phyloP scores from a whole-genome alignment of 495 filamentous ascomycete species.

The Hyaloscypha variabilis region DNA sequence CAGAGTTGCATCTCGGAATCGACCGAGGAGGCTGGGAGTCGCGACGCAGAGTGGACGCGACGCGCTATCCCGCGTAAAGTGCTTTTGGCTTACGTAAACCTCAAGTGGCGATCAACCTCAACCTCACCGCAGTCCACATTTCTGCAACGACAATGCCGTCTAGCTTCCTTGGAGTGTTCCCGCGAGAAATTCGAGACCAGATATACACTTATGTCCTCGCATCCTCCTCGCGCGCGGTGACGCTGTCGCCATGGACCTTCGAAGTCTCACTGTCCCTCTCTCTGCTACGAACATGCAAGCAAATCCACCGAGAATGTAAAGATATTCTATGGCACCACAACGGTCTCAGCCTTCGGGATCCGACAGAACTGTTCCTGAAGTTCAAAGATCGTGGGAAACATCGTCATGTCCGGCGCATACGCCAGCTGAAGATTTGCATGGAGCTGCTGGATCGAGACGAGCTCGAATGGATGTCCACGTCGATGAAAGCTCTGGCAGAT shows the following conservation, averaged over 20 bases:
- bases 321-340: constrained; percentile 31
- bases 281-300: constrained; percentile 29
- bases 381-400: constrained; percentile 7
- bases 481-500: constrained; percentile 15
- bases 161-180: constrained; percentile 25
- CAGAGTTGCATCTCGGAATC: constrained; percentile 5
- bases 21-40: constrained; percentile 20
- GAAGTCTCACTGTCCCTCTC: constrained; percentile 30
- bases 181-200: constrained; percentile 33
- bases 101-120: neutral
- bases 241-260: constrained; percentile 28
- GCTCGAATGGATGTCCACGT: constrained; percentile 28
- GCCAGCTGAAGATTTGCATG: constrained; percentile 25
- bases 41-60: constrained; percentile 23
- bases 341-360: constrained; percentile 20
- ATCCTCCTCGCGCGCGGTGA: constrained; percentile 23
- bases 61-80: constrained; percentile 33
- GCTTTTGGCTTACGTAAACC: constrained; percentile 16
- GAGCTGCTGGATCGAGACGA: constrained; percentile 33
- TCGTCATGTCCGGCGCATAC: constrained; percentile 6
- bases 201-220: constrained; percentile 30
- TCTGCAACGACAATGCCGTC: constrained; percentile 11
- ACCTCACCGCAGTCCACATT: neutral
- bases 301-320: constrained; percentile 31
- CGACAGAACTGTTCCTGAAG: constrained; percentile 18